A percentile compares a stretch with the other conserved stretches of the same genome.
Evolutionary conservation across 352 stramenopile species (phyloP).

Genomic region (Pythium pyrilobum): DNA sequence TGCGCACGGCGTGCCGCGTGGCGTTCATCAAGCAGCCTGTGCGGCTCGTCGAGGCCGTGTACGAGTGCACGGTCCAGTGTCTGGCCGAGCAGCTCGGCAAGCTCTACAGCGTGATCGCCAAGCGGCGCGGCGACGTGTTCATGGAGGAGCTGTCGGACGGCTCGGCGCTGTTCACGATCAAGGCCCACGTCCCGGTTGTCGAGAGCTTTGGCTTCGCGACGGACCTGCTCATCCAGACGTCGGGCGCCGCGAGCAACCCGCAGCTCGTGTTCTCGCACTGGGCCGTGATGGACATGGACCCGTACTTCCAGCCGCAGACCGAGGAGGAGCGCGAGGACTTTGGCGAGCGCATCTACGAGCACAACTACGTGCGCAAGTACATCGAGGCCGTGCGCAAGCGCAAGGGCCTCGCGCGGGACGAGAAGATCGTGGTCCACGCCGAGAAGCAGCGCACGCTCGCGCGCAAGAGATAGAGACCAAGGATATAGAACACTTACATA

Average conservation of each 20-base stretch:
- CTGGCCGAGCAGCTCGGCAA: slow-evolving; percentile 90
- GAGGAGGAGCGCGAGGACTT: slow-evolving; percentile 96
- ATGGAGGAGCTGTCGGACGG: slow-evolving; percentile 87
- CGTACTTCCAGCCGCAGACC: slow-evolving; percentile 95
- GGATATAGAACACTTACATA: too few relatives aligned
- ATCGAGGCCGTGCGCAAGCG: slow-evolving; percentile 93
- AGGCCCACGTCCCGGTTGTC: slow-evolving; percentile 91
- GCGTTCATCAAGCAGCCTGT: slow-evolving; percentile 82
- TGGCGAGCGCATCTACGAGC: slow-evolving; percentile 88
- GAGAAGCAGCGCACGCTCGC: slow-evolving; percentile 95
- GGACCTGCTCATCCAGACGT: slow-evolving; percentile 92
- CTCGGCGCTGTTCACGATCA: slow-evolving; percentile 93
- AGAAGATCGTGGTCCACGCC: slow-evolving; percentile 94
- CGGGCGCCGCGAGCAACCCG: slow-evolving; percentile 93
- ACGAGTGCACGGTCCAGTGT: slow-evolving; percentile 85
- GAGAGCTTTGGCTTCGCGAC: slow-evolving; percentile 93
- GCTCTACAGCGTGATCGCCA: slow-evolving; percentile 93
- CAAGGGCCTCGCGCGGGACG: slow-evolving; percentile 92
- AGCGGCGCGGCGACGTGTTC: slow-evolving; percentile 88
- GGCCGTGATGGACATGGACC: slow-evolving; percentile 91
- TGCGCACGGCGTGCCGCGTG: slow-evolving; percentile 66
- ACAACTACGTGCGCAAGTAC: slow-evolving; percentile 93
- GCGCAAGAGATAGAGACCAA: slow-evolving; percentile 82
- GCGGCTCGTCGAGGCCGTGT: slow-evolving; percentile 90
- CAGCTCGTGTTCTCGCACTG: slow-evolving; percentile 96